Base-by-base conservation (phyloP, 441 rosid genomes). In the Pelargonium citronellum region DNA sequence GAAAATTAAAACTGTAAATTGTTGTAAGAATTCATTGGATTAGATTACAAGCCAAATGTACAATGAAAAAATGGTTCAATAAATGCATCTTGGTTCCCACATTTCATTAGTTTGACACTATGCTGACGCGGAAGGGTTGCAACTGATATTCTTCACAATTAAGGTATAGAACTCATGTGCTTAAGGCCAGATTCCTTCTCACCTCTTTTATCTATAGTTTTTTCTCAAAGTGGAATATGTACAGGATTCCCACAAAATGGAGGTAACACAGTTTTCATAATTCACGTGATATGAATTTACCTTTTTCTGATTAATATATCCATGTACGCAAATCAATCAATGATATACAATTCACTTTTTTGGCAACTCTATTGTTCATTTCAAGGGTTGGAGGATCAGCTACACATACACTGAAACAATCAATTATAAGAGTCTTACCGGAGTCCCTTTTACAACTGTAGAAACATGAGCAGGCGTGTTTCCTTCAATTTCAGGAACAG, bases 361-460 rank as follows among this genome's bases (percentile, higher is more conserved):
- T 49, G 15, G 1, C 57, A 1, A 2, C 46, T 5, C 7, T 41
- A 9, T 9, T 41, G 46, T 41, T 41, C 9, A 41, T 41, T 41
- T 41, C 46, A 41, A 5, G 46, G 8, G 46, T 41, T 41, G 46
- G 46, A 41, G 9, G 46, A 41, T 41, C 9, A 41, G 46, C 63
- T 20, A 20, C 8, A 60, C 64, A 60, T 10, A 60, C 30, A 7
- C 5, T 19, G 30, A 10, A 20, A 9, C 13, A 20, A 37, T 64
- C 11, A 41, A 57, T n/a, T 15, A 39, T 53, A 30, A 20, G 20
- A 69, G 67, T 75, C 83, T 83, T 81, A 95, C 97, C 11, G 97
- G 99, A 68, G 99, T 95, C 43, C 99, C 98, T 78, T 91, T 92
- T 8, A 95, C 99, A 69, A 91, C 97, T 1, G 99, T 95, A 63